Base-by-base conservation (phyloP, 495 filamentous ascomycete genomes). In the Penicillium malachiteum region DNA sequence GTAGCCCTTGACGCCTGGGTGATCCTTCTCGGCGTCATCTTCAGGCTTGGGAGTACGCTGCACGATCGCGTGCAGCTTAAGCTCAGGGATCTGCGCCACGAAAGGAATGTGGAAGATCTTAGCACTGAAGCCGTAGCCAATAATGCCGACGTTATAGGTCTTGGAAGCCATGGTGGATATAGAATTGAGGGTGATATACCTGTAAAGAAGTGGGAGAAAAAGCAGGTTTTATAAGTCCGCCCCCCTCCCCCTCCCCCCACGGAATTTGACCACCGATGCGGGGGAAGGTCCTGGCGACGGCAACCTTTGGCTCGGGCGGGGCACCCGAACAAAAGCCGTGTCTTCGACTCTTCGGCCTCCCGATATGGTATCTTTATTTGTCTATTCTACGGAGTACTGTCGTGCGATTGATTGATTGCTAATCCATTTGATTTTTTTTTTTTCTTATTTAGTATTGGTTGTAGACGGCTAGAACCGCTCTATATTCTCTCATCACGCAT, bases 41-140 rank as follows among this genome's bases (percentile, higher is more conserved):
- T 86, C 69, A 5, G 82, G 71, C 56, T 71, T 91, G 67, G 82
- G 83, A n/a, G 66, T 80, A 60, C 91, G 88, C 73, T 96, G 91
- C 37, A 94, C 84, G 59, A 96, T 82, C 51, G 87, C 84, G 60
- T 92, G 82, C 41, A 95, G 82, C 13, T 79, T 83, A 58, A 94
- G 77, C 34, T 81, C 73, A 21, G 87, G 76, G 1, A 86, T 81
- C 21, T 78, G 75, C 38, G 74, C 71, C 66, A 96, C 86, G 72
- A 94, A 88, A 54, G 91, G 91, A 70, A 96, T 93, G 73, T 96
- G 91, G 76, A 95, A 95, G 72, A 87, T 73, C 63, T 93, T 93
- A 60, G 91, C 90, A 41, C 91, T 92, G 72, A 92, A 75, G 65
- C 91, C 85, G 67, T 87, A 88, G 58, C 85, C 85, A 55, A 88